These are phyloP conservation scores for Aspergillus sp. DNA, from an alignment of 2,329 filamentous ascomycete species.

Conservation along the genomic window DNA sequence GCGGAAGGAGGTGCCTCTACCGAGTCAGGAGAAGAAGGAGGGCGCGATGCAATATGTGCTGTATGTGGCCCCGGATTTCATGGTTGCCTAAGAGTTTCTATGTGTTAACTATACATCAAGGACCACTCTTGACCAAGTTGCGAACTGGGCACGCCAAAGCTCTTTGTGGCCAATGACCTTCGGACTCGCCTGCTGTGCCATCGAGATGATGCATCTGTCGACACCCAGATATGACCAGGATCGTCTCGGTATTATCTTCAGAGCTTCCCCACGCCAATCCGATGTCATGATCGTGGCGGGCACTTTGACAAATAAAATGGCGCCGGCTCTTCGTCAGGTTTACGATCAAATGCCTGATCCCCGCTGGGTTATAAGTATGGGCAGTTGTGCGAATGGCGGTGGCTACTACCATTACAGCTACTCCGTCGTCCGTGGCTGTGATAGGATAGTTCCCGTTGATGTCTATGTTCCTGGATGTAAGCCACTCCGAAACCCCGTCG, in stretches of 20 bases:
- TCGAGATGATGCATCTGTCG: conserved; percentile 94
- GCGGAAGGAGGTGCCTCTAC: conserved; percentile 49
- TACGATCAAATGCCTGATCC: conserved; percentile 97
- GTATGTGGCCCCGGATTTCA: conserved; percentile 30
- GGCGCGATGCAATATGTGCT: conserved; percentile 54
- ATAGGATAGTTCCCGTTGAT: conserved; percentile 79
- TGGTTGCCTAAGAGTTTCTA: not conserved
- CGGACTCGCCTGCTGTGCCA: conserved; percentile 83
- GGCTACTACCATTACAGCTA: conserved; percentile 90
- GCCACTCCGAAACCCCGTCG: conserved; percentile 32
- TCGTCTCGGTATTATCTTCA: conserved; percentile 85
- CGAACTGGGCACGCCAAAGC: conserved; percentile 85
- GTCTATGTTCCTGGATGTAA: conserved; percentile 79
- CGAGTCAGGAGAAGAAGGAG: conserved; percentile 52
- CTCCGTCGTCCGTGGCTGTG: conserved; percentile 73
- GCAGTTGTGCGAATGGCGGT: conserved; percentile 80
- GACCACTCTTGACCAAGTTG: conserved; percentile 64
- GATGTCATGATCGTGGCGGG: conserved; percentile 94
- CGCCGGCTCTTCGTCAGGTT: conserved; percentile 81
- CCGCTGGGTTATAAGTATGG: conserved; percentile 85
- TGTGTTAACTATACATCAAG: conserved; percentile 23
- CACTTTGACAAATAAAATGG: conserved; percentile 96
- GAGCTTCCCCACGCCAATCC: conserved; percentile 80
- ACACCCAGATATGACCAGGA: conserved; percentile 90
- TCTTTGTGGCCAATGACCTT: conserved; percentile 93